These are phyloP conservation scores for Strobilomyces dryophilus DNA, from an alignment of 768 basidiomycete genomes.

Conservation along the genomic window DNA sequence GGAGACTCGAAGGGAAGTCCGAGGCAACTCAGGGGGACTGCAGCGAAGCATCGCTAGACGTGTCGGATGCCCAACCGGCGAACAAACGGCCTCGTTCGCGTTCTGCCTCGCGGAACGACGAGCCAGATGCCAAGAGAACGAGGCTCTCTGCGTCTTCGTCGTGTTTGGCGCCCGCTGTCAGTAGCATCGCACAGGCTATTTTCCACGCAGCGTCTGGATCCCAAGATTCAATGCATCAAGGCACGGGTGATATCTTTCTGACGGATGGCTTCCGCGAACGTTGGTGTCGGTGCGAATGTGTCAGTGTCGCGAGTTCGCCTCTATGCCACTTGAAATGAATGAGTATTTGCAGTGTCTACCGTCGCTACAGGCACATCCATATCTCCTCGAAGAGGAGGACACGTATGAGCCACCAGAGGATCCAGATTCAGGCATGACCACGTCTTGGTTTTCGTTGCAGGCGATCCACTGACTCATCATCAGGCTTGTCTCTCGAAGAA, in stretches of 20 bases:
- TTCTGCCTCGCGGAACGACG: slow-evolving; percentile 24
- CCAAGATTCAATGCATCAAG: slow-evolving; percentile 29
- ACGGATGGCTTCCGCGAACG: slow-evolving; percentile 66
- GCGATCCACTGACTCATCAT: not conserved
- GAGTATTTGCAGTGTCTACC: slow-evolving; percentile 49
- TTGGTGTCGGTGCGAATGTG: slow-evolving; percentile 74
- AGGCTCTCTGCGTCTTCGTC: slow-evolving; percentile 35
- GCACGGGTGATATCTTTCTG: slow-evolving; percentile 73
- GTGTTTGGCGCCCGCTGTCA: slow-evolving; percentile 57
- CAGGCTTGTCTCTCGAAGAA: slow-evolving; percentile 77
- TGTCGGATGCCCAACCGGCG: slow-evolving; percentile 22
- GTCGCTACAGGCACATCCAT: slow-evolving; percentile 49
- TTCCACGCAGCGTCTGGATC: slow-evolving; percentile 24
- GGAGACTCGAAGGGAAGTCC: slow-evolving; percentile 36
- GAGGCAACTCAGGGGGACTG: not conserved
- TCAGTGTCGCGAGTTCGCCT: slow-evolving; percentile 27
- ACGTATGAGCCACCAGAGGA: slow-evolving; percentile 85
- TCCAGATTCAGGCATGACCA: slow-evolving; percentile 66
- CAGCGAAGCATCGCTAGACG: slow-evolving; percentile 19
- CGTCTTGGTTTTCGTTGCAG: not conserved
- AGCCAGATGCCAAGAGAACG: slow-evolving; percentile 39
- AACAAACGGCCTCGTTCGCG: slow-evolving; percentile 45
- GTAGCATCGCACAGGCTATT: slow-evolving; percentile 43
- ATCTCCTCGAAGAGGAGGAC: slow-evolving; percentile 72
- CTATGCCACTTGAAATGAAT: not conserved